A percentile compares a stretch with the other conserved stretches of the same genome.
Evolutionary conservation across 805 yeast species (phyloP).

Genomic region (Candida tibetensis): DNA sequence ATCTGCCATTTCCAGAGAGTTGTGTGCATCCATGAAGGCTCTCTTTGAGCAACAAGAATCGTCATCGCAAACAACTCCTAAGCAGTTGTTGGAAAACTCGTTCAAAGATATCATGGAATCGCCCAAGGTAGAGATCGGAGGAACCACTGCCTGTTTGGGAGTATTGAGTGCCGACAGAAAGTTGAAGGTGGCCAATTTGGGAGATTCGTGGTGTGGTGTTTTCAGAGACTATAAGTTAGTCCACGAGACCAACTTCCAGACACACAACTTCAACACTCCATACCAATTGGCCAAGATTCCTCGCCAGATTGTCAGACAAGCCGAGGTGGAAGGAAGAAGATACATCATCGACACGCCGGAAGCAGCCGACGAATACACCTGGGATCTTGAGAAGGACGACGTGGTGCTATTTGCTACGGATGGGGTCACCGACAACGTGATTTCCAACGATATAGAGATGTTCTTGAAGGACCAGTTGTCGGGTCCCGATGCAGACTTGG

Average conservation of each 20-base stretch:
- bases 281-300: constrained; percentile 88
- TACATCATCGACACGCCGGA: constrained; percentile 71
- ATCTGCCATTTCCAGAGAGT: constrained; percentile 77
- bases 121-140: constrained; percentile 78
- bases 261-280: constrained; percentile 89
- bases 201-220: constrained; percentile 93
- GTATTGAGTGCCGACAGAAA: constrained; percentile 55
- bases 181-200: constrained; percentile 73
- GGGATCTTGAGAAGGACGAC: constrained; percentile 69
- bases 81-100: constrained; percentile 51
- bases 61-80: constrained; percentile 32
- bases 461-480: constrained; percentile 57
- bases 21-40: constrained; percentile 56
- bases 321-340: constrained; percentile 52
- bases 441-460: constrained; percentile 65
- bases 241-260: constrained; percentile 69
- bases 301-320: constrained; percentile 49
- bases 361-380: constrained; percentile 63
- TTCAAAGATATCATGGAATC: constrained; percentile 51
- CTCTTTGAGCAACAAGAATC: constrained; percentile 24
- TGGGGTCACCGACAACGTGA: constrained; percentile 87
- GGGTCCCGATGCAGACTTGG: constrained; percentile 28
- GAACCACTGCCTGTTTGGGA: constrained; percentile 91
- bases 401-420: constrained; percentile 86
- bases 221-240: constrained; percentile 65